A percentile compares a stretch with the other conserved stretches of the same genome.
Conservation (phyloP, 202 grass and related monocot species). For the Hordeum pubiflorum region DNA sequence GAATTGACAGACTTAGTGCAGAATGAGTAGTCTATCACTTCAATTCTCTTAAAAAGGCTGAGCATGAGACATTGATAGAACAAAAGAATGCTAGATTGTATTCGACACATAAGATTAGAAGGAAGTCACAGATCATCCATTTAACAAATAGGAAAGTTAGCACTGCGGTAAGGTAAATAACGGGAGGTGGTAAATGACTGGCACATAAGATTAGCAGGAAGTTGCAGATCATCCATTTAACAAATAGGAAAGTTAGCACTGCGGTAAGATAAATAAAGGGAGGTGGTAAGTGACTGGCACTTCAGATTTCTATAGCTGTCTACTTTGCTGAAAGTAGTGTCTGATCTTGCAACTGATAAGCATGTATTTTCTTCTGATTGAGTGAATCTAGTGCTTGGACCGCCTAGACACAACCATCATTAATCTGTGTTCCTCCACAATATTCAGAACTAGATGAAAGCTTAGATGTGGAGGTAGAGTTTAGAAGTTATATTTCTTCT, state of each 20-base stretch:
- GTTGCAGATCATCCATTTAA: constrained; percentile 5
- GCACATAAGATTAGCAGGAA: neutral
- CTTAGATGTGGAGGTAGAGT: neutral
- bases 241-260: constrained; percentile 15
- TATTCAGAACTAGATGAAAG: neutral
- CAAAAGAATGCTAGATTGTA: neutral
- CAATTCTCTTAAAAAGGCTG: neutral
- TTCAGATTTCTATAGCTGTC: neutral
- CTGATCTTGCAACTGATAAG: neutral
- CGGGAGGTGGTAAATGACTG: constrained; percentile 18
- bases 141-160: constrained; percentile 18
- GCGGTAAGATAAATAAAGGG: constrained; percentile 13
- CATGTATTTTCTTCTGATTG: neutral
- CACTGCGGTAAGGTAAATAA: constrained; percentile 9
- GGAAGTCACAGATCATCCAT: neutral
- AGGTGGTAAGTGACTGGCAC: neutral
- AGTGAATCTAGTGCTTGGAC: neutral
- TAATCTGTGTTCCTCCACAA: neutral
- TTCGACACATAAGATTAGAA: neutral
- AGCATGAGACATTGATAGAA: neutral
- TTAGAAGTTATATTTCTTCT: neutral
- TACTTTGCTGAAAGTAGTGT: constrained; percentile 10
- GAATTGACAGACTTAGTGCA: neutral
- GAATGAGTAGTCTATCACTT: neutral
- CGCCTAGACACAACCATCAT: neutral